Percentiles rank a stretch among this genome's conserved stretches.
These are phyloP conservation scores for Termitomyces sp. DNA, from an alignment of 768 basidiomycete genomes.

Conservation along the genomic window DNA sequence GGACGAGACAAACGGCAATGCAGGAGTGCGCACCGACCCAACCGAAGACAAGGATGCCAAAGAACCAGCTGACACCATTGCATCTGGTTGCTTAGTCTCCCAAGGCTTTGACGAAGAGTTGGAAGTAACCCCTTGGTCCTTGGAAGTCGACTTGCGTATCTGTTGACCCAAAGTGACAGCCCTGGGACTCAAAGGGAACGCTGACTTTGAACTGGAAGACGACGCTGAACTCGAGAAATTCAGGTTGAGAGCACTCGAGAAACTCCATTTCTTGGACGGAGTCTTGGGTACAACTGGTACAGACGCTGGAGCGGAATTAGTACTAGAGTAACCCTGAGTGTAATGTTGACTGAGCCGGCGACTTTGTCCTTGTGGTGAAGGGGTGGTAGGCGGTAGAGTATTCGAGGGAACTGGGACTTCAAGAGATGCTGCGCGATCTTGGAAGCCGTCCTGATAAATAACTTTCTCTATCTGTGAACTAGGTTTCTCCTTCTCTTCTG, in stretches of 20 bases:
- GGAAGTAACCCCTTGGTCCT: conserved; percentile 53
- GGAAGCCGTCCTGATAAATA: conserved; percentile 41
- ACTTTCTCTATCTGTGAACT: conserved; percentile 39
- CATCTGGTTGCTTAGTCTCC: conserved; percentile 70
- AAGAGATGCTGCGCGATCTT: conserved; percentile 45
- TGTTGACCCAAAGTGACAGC: conserved; percentile 65
- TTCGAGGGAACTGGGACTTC: conserved; percentile 45
- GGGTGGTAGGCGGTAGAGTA: conserved; percentile 21
- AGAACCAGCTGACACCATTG: conserved; percentile 77
- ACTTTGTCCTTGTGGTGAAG: conserved; percentile 21
- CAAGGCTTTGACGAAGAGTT: conserved; percentile 45
- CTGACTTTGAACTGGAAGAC: conserved; percentile 51
- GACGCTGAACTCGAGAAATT: conserved; percentile 68
- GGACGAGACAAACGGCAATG: conserved; percentile 37
- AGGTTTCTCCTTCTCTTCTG: conserved; percentile 41
- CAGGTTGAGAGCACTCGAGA: conserved; percentile 80
- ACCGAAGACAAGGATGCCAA: conserved; percentile 71
- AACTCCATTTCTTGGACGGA: conserved; percentile 96
- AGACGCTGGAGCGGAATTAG: conserved; percentile 40
- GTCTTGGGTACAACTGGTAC: conserved; percentile 57
- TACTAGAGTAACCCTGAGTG: conserved; percentile 28
- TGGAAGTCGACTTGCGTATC: conserved; percentile 65
- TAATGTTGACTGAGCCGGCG: conserved; percentile 40
- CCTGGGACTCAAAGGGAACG: conserved; percentile 64
- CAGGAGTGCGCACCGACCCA: conserved; percentile 57